phyloP scores from a whole-genome alignment of 2,329 filamentous ascomycete genomes.

The Diaporthe australafricana region DNA sequence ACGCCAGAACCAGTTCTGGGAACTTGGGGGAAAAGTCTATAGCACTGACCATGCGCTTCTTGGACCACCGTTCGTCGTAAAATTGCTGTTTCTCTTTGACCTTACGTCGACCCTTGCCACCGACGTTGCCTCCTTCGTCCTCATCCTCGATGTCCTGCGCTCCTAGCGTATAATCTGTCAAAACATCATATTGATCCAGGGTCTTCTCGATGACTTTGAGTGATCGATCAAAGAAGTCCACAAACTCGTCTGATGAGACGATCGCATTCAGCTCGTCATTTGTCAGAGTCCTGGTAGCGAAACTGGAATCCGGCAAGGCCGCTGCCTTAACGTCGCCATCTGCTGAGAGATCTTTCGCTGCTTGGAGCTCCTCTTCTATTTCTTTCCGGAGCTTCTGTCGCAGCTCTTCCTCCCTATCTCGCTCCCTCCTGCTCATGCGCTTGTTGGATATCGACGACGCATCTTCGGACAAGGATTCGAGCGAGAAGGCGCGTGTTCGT shows the following conservation, averaged over 20 bases:
- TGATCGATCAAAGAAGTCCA: slow-evolving; percentile 94
- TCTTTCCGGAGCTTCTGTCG: slow-evolving; percentile 86
- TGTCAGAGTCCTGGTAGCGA: slow-evolving; percentile 83
- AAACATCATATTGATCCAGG: slow-evolving; percentile 93
- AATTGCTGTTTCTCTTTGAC: slow-evolving; percentile 93
- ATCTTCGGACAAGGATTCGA: slow-evolving; percentile 73
- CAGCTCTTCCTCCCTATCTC: slow-evolving; percentile 89
- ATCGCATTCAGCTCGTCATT: slow-evolving; percentile 90
- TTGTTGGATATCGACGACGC: slow-evolving; percentile 74
- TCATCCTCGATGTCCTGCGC: slow-evolving; percentile 83
- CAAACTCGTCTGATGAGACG: slow-evolving; percentile 90
- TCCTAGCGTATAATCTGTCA: slow-evolving; percentile 92
- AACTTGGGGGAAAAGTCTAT: slow-evolving; percentile 97
- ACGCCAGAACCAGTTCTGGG: slow-evolving; percentile 89
- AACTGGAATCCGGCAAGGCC: slow-evolving; percentile 63
- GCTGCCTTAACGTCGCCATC: slow-evolving; percentile 62
- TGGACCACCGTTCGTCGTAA: slow-evolving; percentile 94
- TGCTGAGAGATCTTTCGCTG: slow-evolving; percentile 70
- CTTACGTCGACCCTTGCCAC: slow-evolving; percentile 77
- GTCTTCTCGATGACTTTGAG: slow-evolving; percentile 98
- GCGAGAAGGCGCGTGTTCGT: slow-evolving; percentile 63
- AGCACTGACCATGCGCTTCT: slow-evolving; percentile 96
- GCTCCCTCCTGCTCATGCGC: slow-evolving; percentile 80
- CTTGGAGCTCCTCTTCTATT: slow-evolving; percentile 91
- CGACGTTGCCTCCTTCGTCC: slow-evolving; percentile 81